Evolutionary conservation across 257 asterid species (phyloP).

Genomic region (Gentiana dahurica): DNA sequence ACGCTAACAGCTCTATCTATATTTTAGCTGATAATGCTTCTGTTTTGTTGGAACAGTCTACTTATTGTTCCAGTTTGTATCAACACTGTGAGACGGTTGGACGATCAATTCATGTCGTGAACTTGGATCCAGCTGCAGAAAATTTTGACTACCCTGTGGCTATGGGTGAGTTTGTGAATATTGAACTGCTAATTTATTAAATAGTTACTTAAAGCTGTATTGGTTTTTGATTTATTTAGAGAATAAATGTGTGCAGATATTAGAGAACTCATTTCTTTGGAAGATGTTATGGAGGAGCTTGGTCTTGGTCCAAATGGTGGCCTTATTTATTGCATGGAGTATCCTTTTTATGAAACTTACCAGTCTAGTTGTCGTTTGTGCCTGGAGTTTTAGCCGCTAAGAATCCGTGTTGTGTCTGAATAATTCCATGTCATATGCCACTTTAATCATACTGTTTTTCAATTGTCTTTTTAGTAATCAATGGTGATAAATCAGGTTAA

Average conservation of each 20-base stretch:
- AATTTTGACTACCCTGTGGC: constrained; percentile 93
- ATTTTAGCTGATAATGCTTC: not conserved
- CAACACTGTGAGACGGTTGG: constrained; percentile 76
- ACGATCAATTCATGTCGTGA: constrained; percentile 68
- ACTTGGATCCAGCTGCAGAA: constrained; percentile 98
- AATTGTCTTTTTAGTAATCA: not conserved
- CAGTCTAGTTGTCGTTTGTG: too few relatives aligned
- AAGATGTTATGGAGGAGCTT: constrained; percentile 94
- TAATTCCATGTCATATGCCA: not conserved
- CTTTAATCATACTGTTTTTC: not conserved
- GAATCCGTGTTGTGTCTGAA: too few relatives aligned
- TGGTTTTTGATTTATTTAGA: constrained; percentile 2
- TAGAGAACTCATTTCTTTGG: constrained; percentile 74
- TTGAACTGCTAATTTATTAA: too few relatives aligned
- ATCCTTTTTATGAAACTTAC: constrained; percentile 31
- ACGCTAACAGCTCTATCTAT: too few relatives aligned
- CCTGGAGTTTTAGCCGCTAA: too few relatives aligned
- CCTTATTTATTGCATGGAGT: constrained; percentile 99
- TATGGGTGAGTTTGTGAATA: constrained; percentile 43
- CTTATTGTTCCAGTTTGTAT: constrained; percentile 81
- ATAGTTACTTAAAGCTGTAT: not conserved
- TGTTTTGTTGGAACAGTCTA: constrained; percentile 46
- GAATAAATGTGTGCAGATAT: constrained; percentile 44
- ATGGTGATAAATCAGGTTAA: not conserved
- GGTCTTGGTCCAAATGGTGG: constrained; percentile 96